Base-by-base conservation (phyloP, 257 asterid genomes). In the Anisodus tanguticus region DNA sequence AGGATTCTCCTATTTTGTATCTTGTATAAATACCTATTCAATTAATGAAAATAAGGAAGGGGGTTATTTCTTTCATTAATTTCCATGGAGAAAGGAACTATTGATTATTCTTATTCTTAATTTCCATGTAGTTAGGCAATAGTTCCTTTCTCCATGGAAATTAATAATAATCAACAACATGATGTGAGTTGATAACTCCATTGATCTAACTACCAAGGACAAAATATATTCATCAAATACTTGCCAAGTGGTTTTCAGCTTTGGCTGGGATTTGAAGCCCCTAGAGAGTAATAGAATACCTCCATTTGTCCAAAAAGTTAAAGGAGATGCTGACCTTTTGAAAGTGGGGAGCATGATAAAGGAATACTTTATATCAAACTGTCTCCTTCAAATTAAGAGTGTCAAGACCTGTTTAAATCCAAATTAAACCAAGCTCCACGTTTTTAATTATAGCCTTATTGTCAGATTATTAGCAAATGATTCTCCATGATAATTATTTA, bases 341-440 rank as follows among this genome's bases (percentile, higher is more conserved):
- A 47, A 12, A 76, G 81, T 76, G 63, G 81, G 63, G n/a, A 76
- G 63, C 81, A 51, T 76, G 63, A 8, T 76, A 76, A 76, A 51
- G 81, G 19, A 76, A 15, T 76, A 51, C 81, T 26, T 76, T 26
- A 51, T 26, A 17, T 43, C 54, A 70, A 43, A 41, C 79, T 41
- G 37, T 43, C 16, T 70, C 35, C 35, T 17, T 43, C 12, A n/a
- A 16, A 16, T 11, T 3, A 16, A 15, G 5, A 4, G 79, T 71
- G 37, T 71, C 15, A 9, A 70, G 35, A 16, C 55, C 7, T 43
- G 3, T 15, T 68, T 69, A 69, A 69, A 8, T 69, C 9, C 58
- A 53, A 53, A 53, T 53, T 31, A 31, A 31, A 31, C 35, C 58
- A 11, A 53, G 16, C 58, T 41, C 31, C 78, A 69, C 54, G 54